phyloP scores from a whole-genome alignment of 1,284 basidiomycete species.

The Takashimella tepidaria region DNA sequence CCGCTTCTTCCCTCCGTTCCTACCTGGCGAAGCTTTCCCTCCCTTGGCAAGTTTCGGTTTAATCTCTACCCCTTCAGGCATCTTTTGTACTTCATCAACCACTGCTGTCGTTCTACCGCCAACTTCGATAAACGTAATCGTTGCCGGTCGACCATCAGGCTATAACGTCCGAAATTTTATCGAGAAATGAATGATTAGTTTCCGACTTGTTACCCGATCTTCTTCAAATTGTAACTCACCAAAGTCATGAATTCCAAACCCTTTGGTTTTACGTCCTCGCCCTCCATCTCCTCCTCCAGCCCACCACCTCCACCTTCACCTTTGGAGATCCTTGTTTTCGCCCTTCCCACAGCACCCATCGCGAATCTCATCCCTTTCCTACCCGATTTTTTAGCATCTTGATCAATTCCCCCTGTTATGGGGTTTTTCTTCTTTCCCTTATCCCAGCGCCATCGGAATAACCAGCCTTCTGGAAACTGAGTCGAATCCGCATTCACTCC shows the following conservation, averaged over 20 bases:
- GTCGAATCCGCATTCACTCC: constrained; percentile 65
- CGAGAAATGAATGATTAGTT: too few relatives aligned
- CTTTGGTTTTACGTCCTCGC: constrained; percentile 30
- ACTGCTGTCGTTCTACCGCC: constrained; percentile 75
- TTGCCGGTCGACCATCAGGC: constrained; percentile 65
- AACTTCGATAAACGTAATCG: constrained; percentile 71
- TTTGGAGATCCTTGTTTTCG: constrained; percentile 11
- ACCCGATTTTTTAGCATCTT: too few relatives aligned
- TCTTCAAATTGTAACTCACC: too few relatives aligned
- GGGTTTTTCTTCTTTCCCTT: constrained; percentile 64
- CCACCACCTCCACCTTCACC: too few relatives aligned
- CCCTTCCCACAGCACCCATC: constrained; percentile 1
- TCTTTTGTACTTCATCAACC: constrained; percentile 61
- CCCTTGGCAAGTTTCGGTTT: constrained; percentile 36
- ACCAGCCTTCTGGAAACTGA: constrained; percentile 59
- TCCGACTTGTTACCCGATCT: too few relatives aligned
- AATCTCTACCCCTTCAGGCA: constrained; percentile 43
- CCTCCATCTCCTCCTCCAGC: not conserved
- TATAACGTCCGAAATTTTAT: constrained; percentile 32
- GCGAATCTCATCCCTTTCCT: constrained; percentile 17
- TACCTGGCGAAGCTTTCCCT: too few relatives aligned
- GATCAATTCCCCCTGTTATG: too few relatives aligned
- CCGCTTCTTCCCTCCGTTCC: too few relatives aligned
- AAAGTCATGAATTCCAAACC: constrained; percentile 51
- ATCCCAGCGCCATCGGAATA: constrained; percentile 53